Conservation (phyloP, 2,329 filamentous ascomycete species). For the Escovopsis sp. region DNA sequence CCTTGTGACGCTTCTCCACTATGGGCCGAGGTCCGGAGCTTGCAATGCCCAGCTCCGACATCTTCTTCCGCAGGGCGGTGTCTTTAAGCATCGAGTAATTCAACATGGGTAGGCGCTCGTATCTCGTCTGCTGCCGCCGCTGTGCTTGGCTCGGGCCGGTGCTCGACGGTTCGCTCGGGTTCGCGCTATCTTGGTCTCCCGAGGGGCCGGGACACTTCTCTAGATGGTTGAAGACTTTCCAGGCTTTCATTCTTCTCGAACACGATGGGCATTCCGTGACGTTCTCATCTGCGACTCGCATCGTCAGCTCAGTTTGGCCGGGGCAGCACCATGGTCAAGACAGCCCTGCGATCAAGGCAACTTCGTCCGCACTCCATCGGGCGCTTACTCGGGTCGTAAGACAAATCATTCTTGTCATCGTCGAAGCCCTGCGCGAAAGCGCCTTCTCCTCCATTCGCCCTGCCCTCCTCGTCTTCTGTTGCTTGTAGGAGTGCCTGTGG, state of each 20-base stretch:
- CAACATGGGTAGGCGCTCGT: constrained; percentile 59
- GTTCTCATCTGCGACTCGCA: constrained; percentile 43
- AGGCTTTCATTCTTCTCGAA: constrained; percentile 61
- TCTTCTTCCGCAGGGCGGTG: constrained; percentile 59
- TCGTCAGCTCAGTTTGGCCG: not conserved
- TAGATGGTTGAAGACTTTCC: constrained; percentile 65
- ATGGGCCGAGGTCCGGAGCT: constrained; percentile 51
- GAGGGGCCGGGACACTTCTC: constrained; percentile 43
- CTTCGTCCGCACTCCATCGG: constrained; percentile 14
- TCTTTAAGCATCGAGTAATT: constrained; percentile 87
- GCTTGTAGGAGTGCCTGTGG: too few relatives aligned
- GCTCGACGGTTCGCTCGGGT: not conserved
- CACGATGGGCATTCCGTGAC: constrained; percentile 79
- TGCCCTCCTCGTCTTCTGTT: too few relatives aligned
- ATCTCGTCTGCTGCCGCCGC: constrained; percentile 22
- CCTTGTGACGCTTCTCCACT: constrained; percentile 67
- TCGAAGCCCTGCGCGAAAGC: constrained; percentile 10
- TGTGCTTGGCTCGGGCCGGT: constrained; percentile 10
- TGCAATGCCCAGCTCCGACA: constrained; percentile 67
- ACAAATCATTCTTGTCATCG: constrained; percentile 6
- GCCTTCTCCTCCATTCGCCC: constrained; percentile 5
- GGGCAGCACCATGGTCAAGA: too few relatives aligned
- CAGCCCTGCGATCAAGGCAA: too few relatives aligned
- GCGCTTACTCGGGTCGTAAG: constrained; percentile 12
- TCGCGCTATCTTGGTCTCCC: not conserved